Conservation (phyloP, 306 rosid genomes). For the Fragaria ananassa region DNA sequence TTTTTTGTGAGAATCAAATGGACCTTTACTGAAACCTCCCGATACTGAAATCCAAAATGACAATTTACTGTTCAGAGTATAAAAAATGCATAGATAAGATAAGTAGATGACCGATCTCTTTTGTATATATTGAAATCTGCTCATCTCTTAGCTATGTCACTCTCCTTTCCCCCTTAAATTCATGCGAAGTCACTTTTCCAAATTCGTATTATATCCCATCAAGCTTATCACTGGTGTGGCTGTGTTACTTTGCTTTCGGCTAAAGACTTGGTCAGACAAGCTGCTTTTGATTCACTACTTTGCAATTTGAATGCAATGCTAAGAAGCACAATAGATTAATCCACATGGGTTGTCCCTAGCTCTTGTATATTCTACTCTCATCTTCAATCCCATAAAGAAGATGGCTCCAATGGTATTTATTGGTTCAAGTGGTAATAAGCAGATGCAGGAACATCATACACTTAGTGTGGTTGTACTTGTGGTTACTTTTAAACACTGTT, state of each 20-base stretch:
- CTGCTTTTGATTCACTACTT: constrained; percentile 45
- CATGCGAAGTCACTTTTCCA: constrained; percentile 4
- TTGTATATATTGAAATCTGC: not conserved
- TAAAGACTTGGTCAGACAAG: constrained; percentile 41
- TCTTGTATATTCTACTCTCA: constrained; percentile 35
- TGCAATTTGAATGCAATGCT: constrained; percentile 17
- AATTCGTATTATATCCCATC: constrained; percentile 27
- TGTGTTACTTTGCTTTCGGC: constrained; percentile 49
- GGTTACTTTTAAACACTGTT: not conserved
- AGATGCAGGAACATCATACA: not conserved
- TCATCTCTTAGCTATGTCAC: not conserved
- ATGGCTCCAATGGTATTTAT: constrained; percentile 6
- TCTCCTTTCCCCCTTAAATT: constrained; percentile 13
- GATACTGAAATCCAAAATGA: not conserved
- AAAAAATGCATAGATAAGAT: not conserved
- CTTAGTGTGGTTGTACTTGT: not conserved
- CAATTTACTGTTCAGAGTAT: not conserved
- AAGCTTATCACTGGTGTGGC: constrained; percentile 38
- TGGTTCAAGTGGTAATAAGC: not conserved
- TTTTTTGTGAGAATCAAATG: not conserved
- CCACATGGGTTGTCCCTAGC: constrained; percentile 68
- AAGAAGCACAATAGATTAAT: constrained; percentile 27
- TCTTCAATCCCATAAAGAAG: constrained; percentile 22
- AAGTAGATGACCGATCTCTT: no score
- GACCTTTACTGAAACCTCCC: constrained; percentile 1